Evolutionary conservation across 2,329 filamentous ascomycete species (phyloP), one percentile per base, ranked within the genome.

Genomic region (Hypoxylon sp.): DNA sequence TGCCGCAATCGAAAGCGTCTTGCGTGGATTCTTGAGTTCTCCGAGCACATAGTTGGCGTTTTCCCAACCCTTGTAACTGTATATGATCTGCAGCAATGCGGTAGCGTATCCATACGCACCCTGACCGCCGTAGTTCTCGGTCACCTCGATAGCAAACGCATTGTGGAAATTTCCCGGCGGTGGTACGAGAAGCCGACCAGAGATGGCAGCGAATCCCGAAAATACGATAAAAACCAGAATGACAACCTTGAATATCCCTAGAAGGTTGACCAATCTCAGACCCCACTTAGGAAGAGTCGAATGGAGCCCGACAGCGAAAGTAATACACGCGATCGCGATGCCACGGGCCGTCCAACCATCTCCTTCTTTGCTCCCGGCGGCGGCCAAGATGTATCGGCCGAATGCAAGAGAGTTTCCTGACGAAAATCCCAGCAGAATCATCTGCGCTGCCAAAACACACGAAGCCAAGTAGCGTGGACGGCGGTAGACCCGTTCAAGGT

Each of bases 11-110:
- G 82, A 75, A 4, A 89, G 81, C 0, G 88, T 89, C 72, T 83
- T 84, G 31, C 81, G 82, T 0, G 87, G 87, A 48, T 86, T 82
- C 69, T 84, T 86, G 35, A 90, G 79, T 73, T 91, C 88, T 66
- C 84, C 81, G 2, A 90, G 78, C 1, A 89, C 88, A 66, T 90
- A 89, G 77, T 89, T 89, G 31, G 87, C 87, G 63, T 89, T 89
- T 73, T 89, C 86, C 88, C 88, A 91, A 2, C 88, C 88, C 71
- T 87, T 88, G 79, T 89, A 90, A 13, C 85, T 87, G 79, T 89
- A 89, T 14, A 89, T 81, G 61, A 90, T 86, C 30, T 85, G 85
- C 2, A 90, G 80, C 10, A 90, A 79, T 0, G 88, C 87, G 2
- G 85, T 88, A 1, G 86, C 85, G 74, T 89, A 89, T 1, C 85